Base-by-base conservation (phyloP, 1,284 basidiomycete genomes). In the Peniophora sp. region DNA sequence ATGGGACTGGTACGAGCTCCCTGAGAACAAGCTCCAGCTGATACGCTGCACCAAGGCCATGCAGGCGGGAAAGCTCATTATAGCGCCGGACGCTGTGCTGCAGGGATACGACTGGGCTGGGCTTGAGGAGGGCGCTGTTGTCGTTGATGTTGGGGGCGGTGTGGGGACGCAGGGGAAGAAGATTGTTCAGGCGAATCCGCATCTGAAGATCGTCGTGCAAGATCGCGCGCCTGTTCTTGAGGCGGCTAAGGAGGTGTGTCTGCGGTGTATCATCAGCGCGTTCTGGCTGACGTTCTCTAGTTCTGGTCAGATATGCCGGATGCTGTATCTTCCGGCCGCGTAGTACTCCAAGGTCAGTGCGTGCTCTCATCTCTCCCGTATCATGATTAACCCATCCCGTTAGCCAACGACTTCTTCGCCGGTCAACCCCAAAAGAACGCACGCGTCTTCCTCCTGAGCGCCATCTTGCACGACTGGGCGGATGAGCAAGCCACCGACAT, bases 31-130 rank as follows among this genome's bases (percentile, higher is more conserved):
- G 12, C 54, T 54, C 47, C 56, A 61, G 18, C 61, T 57, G 1
- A 55, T 55, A 2, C 54, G 69, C 18, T 70, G 72, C 51, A 64
- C 60, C 3, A 58, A 60, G 27, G 68, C 57, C 2, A 71, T 72
- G 70, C 52, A 58, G 14, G 67, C n/a, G 6, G 20, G 39, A 5
- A 41, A 41, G 39, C 5, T 8, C 8, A 32, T 32, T 12, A 22
- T 22, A 17, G 5, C 20, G 8, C 50, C 57, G 0, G 59, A 64
- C 42, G 58, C 60, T 8, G 60, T 69, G 15, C 49, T 71, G 5
- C 49, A 24, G 58, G 58, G 58, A 17, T 60, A 52, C 37, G 54
- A 49, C 1, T 60, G 60, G 57, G 48, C 39, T 5, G 42, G 50
- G 1, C 55, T 60, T 5, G 49, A 54, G 9, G 22, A 47, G 9